Percentiles rank a stretch among this genome's conserved stretches.
Conservation (phyloP, 768 basidiomycete species). For the Calocera viscosa region DNA sequence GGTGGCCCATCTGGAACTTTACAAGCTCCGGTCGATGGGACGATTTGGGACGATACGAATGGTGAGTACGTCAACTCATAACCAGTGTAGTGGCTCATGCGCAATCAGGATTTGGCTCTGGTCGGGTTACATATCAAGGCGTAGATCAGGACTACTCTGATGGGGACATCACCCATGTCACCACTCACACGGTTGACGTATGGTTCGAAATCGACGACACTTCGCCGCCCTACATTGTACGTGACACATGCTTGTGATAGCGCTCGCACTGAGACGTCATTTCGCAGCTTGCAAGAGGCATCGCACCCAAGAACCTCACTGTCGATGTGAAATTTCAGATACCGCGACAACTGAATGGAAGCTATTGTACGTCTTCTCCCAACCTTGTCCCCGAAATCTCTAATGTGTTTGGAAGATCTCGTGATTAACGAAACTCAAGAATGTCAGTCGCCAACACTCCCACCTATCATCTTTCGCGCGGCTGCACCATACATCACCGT, state of each 20-base stretch:
- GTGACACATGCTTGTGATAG: background rate
- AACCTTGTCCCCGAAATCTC: background rate
- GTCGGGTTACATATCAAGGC: background rate
- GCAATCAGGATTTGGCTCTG: background rate
- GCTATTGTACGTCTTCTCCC: background rate
- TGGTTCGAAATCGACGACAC: background rate
- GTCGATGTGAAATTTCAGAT: background rate
- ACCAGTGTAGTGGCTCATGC: background rate
- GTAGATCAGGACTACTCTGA: background rate
- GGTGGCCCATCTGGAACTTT: background rate
- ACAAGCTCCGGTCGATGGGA: background rate
- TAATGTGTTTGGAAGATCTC: background rate
- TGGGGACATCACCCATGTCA: background rate
- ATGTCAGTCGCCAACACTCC: background rate
- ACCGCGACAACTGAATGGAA: background rate
- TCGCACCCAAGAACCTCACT: background rate
- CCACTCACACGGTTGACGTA: background rate
- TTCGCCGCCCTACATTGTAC: background rate
- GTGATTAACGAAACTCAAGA: background rate
- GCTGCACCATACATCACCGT: background rate
- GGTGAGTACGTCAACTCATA: background rate
- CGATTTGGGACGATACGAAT: background rate
- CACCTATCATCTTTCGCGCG: background rate
- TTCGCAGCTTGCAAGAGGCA: background rate
- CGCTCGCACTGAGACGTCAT: background rate